A percentile compares a stretch with the other conserved stretches of the same genome.
phyloP scores from a whole-genome alignment of 768 basidiomycete genomes.

The Tricholoma flavovirens region DNA sequence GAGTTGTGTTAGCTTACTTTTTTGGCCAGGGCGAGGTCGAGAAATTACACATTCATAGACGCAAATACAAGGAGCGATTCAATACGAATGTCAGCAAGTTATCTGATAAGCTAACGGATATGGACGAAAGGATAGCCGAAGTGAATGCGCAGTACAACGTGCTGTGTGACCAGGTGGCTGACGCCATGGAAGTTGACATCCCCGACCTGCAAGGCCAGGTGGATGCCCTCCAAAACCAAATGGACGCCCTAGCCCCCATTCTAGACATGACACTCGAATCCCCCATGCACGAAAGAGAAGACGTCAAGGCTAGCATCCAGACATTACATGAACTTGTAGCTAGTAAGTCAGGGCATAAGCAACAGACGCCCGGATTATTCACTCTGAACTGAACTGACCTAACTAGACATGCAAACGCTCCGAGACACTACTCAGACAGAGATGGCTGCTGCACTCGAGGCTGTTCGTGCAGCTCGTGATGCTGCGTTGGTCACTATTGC shows the following conservation, averaged over 20 bases:
- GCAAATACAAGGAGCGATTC: conserved; percentile 37
- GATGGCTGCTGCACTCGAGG: conserved; percentile 41
- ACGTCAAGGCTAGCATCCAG: conserved; percentile 26
- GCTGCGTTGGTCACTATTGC: conserved; percentile 32
- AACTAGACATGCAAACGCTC: conserved; percentile 41
- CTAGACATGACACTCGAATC: conserved; percentile 1
- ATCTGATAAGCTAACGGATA: conserved; percentile 32
- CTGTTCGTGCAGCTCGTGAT: conserved; percentile 34
- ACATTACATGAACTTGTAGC: conserved; percentile 34
- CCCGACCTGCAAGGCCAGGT: conserved; percentile 32
- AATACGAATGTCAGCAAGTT: conserved; percentile 34
- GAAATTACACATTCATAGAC: conserved; percentile 33
- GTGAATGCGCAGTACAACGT: conserved; percentile 30
- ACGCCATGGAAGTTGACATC: conserved; percentile 23
- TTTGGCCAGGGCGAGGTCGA: conserved; percentile 28
- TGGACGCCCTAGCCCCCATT: conserved; percentile 11
- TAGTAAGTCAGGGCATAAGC: conserved; percentile 28
- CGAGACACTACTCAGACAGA: conserved; percentile 38
- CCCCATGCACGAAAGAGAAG: conserved; percentile 18
- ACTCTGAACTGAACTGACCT: conserved; percentile 1
- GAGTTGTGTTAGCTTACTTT: background rate
- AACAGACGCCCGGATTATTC: conserved; percentile 1
- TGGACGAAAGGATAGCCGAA: conserved; percentile 36
- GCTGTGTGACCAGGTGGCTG: conserved; percentile 31
- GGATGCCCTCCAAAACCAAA: conserved; percentile 30